Evolutionary conservation across 768 basidiomycete genomes (phyloP).

Genomic region (Suillus lakei): DNA sequence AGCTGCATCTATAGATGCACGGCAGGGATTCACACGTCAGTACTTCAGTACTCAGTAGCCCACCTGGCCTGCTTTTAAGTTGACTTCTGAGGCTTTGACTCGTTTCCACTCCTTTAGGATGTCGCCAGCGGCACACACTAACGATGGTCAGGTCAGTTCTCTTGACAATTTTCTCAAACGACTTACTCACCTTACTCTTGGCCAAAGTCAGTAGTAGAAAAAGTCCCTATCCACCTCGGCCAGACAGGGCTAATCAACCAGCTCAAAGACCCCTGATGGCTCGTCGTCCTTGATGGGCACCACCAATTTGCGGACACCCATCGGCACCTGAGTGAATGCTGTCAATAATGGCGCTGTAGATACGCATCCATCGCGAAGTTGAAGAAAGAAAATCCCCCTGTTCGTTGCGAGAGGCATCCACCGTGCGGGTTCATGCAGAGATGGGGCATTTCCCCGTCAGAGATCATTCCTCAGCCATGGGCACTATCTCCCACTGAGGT

Average conservation of each 20-base stretch:
- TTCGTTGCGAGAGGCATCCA: slow-evolving; percentile 82
- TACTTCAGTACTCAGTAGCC: too few species aligned
- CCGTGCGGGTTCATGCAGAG: slow-evolving; percentile 74
- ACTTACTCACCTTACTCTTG: slow-evolving; percentile 37
- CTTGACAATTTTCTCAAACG: neutral
- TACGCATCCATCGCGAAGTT: slow-evolving; percentile 81
- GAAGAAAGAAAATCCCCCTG: slow-evolving; percentile 90
- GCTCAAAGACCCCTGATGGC: slow-evolving; percentile 84
- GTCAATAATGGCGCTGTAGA: neutral
- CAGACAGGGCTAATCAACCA: slow-evolving; percentile 84
- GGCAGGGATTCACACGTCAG: too few species aligned
- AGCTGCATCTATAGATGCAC: too few species aligned
- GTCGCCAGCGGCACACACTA: too few species aligned
- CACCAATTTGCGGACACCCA: slow-evolving; percentile 76
- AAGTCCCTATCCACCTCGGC: slow-evolving; percentile 87
- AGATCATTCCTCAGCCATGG: slow-evolving; percentile 95
- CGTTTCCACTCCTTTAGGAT: too few species aligned
- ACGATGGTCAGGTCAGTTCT: slow-evolving; percentile 36
- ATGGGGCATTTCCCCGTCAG: slow-evolving; percentile 88
- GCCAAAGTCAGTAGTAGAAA: slow-evolving; percentile 82
- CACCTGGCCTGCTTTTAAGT: too few species aligned
- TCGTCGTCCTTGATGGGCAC: slow-evolving; percentile 88
- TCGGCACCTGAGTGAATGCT: neutral
- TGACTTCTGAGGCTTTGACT: too few species aligned
- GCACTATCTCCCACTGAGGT: slow-evolving; percentile 89